These are phyloP conservation scores for Lycium barbarum DNA, from an alignment of 257 asterid species.

Conservation along the genomic window DNA sequence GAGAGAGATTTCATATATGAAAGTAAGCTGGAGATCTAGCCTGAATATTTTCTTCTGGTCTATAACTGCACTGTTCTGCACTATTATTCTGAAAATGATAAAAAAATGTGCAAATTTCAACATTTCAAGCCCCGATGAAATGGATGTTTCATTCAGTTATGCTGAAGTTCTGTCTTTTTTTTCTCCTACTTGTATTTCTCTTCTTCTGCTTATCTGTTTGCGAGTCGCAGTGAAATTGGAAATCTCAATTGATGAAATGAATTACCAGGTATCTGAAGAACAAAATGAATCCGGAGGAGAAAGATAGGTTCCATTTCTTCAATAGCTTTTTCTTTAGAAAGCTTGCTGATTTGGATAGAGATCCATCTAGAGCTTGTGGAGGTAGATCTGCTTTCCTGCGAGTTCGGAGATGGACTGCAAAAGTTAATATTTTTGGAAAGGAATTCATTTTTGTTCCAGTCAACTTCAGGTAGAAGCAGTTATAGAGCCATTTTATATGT, in stretches of 20 bases:
- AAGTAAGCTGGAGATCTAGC: conserved; percentile 5
- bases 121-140: neutral
- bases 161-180: neutral
- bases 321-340: conserved; percentile 93
- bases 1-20: neutral
- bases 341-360: conserved; percentile 64
- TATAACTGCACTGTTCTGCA: neutral
- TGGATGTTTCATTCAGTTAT: conserved; percentile 18
- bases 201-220: conserved; percentile 15
- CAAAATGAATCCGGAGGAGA: conserved; percentile 55
- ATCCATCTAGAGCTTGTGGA: conserved; percentile 50
- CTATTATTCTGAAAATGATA: conserved; percentile 17
- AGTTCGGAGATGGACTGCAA: conserved; percentile 89
- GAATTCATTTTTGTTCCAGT: conserved; percentile 88
- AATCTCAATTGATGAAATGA: conserved; percentile 25
- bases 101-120: neutral
- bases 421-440: conserved; percentile 72
- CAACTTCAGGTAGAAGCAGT: conserved; percentile 75
- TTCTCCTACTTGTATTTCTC: neutral
- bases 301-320: conserved; percentile 75
- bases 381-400: conserved; percentile 69
- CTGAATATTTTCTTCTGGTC: neutral
- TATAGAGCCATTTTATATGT: conserved; percentile 23
- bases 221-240: neutral
- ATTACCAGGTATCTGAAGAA: conserved; percentile 69